Percentiles rank a stretch among this genome's conserved stretches.
Evolutionary conservation across 768 basidiomycete genomes (phyloP).

Genomic region (Gyrodon lividus): DNA sequence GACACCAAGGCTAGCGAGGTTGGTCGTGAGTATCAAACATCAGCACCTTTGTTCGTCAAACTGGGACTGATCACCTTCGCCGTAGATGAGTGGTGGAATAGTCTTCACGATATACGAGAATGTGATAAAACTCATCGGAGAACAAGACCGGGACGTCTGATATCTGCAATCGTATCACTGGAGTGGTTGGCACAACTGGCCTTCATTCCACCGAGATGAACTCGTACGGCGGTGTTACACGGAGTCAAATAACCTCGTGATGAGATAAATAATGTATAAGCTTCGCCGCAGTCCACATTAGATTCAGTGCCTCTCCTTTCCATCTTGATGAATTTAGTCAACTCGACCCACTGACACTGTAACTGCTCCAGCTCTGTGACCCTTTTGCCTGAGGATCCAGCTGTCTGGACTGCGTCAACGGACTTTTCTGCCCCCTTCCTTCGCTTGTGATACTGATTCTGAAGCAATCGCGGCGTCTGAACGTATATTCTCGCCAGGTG

Average conservation of each 20-base stretch:
- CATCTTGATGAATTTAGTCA: constrained; percentile 12
- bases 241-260: background rate
- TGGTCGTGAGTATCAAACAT: constrained; percentile 60
- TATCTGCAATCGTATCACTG: too few relatives aligned
- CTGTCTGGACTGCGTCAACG: constrained; percentile 13
- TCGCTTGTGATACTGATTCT: constrained; percentile 3
- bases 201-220: background rate
- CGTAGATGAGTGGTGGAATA: constrained; percentile 86
- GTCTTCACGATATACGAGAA: constrained; percentile 92
- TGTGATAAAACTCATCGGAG: constrained; percentile 55
- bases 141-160: constrained; percentile 5
- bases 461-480: constrained; percentile 4
- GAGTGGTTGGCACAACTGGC: too few relatives aligned
- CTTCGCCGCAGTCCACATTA: background rate
- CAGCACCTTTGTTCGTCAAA: background rate
- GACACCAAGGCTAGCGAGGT: constrained; percentile 80
- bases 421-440: constrained; percentile 7
- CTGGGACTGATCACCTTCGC: background rate
- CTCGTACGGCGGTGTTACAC: background rate
- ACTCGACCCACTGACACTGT: too few relatives aligned
- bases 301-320: background rate
- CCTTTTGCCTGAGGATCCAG: constrained; percentile 6
- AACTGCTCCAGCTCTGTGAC: constrained; percentile 15
- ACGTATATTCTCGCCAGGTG: constrained; percentile 18
- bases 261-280: too few relatives aligned